Base-by-base conservation (phyloP, 345 rosid species). In the Sonneratia alba region DNA sequence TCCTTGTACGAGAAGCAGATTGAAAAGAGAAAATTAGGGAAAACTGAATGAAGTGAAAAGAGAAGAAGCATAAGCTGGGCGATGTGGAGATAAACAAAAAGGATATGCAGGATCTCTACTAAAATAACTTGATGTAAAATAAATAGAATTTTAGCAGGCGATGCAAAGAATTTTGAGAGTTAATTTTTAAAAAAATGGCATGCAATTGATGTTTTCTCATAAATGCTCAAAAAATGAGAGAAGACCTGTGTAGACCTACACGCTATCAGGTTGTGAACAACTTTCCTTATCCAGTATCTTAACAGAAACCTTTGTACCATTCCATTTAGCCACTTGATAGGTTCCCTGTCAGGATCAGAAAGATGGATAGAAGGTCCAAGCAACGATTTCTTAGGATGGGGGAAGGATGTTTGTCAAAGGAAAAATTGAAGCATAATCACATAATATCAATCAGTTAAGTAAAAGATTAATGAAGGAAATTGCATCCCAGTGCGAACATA, bases 251-350 rank as follows among this genome's bases (percentile, higher is more conserved):
- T 57, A 43, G 67, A 76, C 88, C 51, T 86, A 92, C 97, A 86
- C 85, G 80, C 79, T 81, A 69, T 95, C 93, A 1, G 85, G 92
- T 66, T 89, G 87, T 36, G 88, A 75, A 70, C 77, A 87, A 74
- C 88, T 80, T 66, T 92, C 93, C 83, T 78, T 89, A 55, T 95
- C 97, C 38, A 89, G 84, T 77, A 95, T 95, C 87, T 95, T 95
- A 14, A 92, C 97, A 2, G 92, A 77, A 66, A 95, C 97, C 81
- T 91, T 90, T 13, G 97, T 92, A 62, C 97, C 99, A 76, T 95
- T 95, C 99, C 99, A 95, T 81, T 90, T 95, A 74, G 96, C 99
- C 57, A 92, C 92, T 87, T 95, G 99, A 86, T 89, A 95, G 36
- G 87, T 59, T 70, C 99, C 99, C 97, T 95, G 87, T 57, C 62